Evolutionary conservation across 2,329 filamentous ascomycete genomes (phyloP).

Genomic region (Alternaria panax): DNA sequence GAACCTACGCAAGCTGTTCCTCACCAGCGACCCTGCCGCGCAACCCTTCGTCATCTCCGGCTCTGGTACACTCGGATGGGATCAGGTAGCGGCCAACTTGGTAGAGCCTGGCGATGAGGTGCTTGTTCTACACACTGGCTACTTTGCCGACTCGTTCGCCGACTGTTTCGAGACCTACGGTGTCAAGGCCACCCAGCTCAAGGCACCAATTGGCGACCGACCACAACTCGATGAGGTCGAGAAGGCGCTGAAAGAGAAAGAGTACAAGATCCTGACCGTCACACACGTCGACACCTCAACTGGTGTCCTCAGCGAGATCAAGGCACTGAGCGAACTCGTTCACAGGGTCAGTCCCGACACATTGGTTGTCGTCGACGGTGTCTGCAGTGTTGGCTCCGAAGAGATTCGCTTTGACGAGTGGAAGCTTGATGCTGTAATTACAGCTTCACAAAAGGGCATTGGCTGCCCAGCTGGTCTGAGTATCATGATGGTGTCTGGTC

Average conservation of each 20-base stretch:
- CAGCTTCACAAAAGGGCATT: slow-evolving; percentile 95
- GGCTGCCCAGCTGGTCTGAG: slow-evolving; percentile 92
- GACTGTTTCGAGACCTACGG: slow-evolving; percentile 93
- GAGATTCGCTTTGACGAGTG: slow-evolving; percentile 96
- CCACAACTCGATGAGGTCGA: slow-evolving; percentile 89
- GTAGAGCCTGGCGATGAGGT: slow-evolving; percentile 88
- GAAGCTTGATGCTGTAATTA: slow-evolving; percentile 91
- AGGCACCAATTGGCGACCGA: slow-evolving; percentile 84
- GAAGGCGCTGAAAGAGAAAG: slow-evolving; percentile 84
- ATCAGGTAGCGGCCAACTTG: slow-evolving; percentile 92
- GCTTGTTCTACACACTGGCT: slow-evolving; percentile 92
- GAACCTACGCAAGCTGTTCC: slow-evolving; percentile 91
- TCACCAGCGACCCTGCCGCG: slow-evolving; percentile 79
- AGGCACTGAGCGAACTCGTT: slow-evolving; percentile 82
- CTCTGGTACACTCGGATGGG: slow-evolving; percentile 96
- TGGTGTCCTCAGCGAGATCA: slow-evolving; percentile 90
- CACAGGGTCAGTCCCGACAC: slow-evolving; percentile 89
- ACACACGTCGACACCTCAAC: slow-evolving; percentile 98
- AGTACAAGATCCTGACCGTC: slow-evolving; percentile 92
- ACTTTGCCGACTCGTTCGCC: slow-evolving; percentile 95
- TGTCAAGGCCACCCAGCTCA: slow-evolving; percentile 86
- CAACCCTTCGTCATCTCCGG: slow-evolving; percentile 95
- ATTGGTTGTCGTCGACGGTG: slow-evolving; percentile 89
- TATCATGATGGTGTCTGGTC: slow-evolving; percentile 91
- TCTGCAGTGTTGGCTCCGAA: slow-evolving; percentile 95